Conservation (phyloP, 2,329 filamentous ascomycete genomes). For the Corinectria fuckeliana region DNA sequence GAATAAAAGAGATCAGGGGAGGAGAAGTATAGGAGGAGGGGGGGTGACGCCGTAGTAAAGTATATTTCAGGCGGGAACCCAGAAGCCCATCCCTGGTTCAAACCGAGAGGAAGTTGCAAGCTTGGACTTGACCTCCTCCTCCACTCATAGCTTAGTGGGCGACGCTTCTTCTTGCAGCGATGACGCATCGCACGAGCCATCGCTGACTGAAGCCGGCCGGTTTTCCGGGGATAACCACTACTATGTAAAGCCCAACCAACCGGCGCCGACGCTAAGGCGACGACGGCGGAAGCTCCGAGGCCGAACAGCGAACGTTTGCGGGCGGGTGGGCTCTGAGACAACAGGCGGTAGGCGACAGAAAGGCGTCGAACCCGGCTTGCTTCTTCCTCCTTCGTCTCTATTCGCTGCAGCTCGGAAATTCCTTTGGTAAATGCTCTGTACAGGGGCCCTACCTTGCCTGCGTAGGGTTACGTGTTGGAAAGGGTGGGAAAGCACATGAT, state of each 20-base stretch:
- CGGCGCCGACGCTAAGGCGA: not conserved
- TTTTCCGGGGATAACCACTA: slow-evolving; percentile 16
- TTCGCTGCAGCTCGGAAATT: not conserved
- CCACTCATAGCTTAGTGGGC: not conserved
- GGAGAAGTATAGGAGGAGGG: not conserved
- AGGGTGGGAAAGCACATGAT: not conserved
- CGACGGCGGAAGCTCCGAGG: slow-evolving; percentile 9
- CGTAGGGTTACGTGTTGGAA: not conserved
- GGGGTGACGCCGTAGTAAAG: slow-evolving; percentile 15
- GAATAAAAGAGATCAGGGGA: not conserved
- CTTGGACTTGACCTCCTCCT: not conserved
- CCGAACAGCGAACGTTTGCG: slow-evolving; percentile 10
- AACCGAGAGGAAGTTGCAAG: not conserved
- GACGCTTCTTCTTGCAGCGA: slow-evolving; percentile 22
- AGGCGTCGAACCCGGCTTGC: not conserved
- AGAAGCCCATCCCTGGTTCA: not conserved
- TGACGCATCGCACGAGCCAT: slow-evolving; percentile 28
- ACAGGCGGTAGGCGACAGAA: not conserved
- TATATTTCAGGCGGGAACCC: not conserved
- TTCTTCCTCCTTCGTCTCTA: not conserved
- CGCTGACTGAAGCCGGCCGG: slow-evolving; percentile 6
- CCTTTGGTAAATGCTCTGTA: not conserved
- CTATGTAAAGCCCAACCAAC: not conserved
- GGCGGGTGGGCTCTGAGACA: not conserved
- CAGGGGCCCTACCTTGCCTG: not conserved